Percentiles rank a stretch among this genome's conserved stretches.
Evolutionary conservation across 768 basidiomycete genomes (phyloP).

Genomic region (Imleria badia): DNA sequence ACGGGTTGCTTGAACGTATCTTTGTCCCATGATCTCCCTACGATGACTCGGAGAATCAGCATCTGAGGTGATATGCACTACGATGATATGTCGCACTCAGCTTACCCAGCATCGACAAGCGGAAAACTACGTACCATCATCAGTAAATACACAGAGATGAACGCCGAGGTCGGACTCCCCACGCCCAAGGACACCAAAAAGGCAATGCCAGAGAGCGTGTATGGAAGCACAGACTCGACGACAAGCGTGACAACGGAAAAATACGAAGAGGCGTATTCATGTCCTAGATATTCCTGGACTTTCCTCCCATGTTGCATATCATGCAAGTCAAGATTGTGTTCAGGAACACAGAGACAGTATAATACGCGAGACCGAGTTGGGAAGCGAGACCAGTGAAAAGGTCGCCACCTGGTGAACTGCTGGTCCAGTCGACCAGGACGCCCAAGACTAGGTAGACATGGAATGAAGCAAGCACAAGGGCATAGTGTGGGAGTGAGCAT

Average conservation of each 20-base stretch:
- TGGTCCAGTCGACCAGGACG: constrained; percentile 5
- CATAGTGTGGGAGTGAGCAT: not conserved
- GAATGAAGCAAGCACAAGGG: not conserved
- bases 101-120: too few species aligned
- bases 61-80: too few species aligned
- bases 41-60: too few species aligned
- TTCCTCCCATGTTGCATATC: constrained; percentile 17
- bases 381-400: constrained; percentile 13
- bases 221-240: constrained; percentile 27
- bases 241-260: constrained; percentile 10
- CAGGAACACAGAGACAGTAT: constrained; percentile 10
- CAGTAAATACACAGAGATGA: constrained; percentile 13
- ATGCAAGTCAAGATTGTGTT: constrained; percentile 20
- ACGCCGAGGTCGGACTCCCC: constrained; percentile 12
- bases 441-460: constrained; percentile 16
- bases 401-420: constrained; percentile 17
- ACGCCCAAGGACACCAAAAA: constrained; percentile 23
- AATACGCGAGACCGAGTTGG: constrained; percentile 21
- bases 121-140: constrained; percentile 18
- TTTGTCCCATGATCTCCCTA: too few species aligned
- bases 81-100: not conserved
- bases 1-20: too few species aligned
- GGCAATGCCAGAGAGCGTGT: constrained; percentile 23
- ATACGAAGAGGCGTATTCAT: constrained; percentile 18
- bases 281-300: constrained; percentile 12